Conservation (phyloP, 805 yeast species). For the Yamadazyma paraphyllophila region DNA sequence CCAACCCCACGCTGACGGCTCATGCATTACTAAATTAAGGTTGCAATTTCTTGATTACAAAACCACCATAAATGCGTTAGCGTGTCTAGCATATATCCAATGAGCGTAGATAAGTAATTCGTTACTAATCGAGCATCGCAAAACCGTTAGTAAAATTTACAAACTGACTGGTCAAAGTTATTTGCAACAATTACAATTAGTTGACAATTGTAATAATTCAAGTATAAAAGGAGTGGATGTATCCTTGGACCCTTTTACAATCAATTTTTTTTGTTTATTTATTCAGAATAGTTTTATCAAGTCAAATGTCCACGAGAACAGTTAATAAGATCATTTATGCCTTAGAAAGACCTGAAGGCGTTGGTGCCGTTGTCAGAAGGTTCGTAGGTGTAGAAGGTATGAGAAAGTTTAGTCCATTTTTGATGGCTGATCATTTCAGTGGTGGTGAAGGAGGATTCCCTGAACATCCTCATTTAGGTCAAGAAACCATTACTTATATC, state of each 20-base stretch:
- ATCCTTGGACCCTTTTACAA: background rate
- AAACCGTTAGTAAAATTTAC: background rate
- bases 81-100: background rate
- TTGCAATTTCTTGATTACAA: background rate
- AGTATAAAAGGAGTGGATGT: constrained; percentile 7
- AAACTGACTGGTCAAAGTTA: background rate
- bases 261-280: constrained; percentile 6
- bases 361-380: constrained; percentile 82
- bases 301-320: constrained; percentile 23
- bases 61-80: background rate
- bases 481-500: constrained; percentile 36
- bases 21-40: too few relatives aligned
- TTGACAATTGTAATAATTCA: background rate
- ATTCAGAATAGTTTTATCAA: background rate
- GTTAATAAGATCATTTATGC: constrained; percentile 43
- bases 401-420: constrained; percentile 78
- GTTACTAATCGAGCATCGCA: background rate
- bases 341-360: constrained; percentile 77
- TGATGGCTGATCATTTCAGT: constrained; percentile 76
- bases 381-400: constrained; percentile 67
- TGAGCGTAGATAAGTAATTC: background rate
- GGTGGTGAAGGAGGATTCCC: constrained; percentile 59
- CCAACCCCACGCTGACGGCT: too few relatives aligned
- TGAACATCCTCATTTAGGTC: constrained; percentile 41
- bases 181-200: background rate